phyloP scores from a whole-genome alignment of 371 early-diverging fungal species.

The Synchytrium microbalum region DNA sequence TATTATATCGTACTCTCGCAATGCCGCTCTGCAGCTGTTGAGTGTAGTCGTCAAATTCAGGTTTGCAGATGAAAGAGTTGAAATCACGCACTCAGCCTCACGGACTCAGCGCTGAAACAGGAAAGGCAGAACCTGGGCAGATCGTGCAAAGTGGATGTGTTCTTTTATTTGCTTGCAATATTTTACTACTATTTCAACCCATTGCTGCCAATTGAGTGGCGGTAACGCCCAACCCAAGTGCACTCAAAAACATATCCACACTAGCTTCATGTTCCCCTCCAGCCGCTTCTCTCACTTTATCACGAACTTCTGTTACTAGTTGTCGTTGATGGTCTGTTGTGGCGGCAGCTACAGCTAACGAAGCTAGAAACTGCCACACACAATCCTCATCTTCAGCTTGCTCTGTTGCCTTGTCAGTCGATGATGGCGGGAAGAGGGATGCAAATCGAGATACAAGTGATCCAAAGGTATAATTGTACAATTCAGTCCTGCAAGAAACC shows the following conservation, averaged over 20 bases:
- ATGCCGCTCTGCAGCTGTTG: too few species aligned
- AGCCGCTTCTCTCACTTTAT: neutral
- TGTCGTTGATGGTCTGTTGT: conserved; percentile 87
- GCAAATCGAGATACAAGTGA: conserved; percentile 68
- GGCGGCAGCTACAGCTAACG: conserved; percentile 82
- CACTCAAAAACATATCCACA: conserved; percentile 89
- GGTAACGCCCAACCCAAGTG: conserved; percentile 78
- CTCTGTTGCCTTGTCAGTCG: neutral
- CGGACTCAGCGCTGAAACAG: too few species aligned
- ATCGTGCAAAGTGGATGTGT: too few species aligned
- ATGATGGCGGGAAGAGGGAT: conserved; percentile 51
- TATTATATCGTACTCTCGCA: too few species aligned
- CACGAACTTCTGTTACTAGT: conserved; percentile 77
- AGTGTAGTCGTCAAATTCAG: too few species aligned
- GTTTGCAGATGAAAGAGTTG: too few species aligned
- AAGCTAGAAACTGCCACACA: conserved; percentile 97
- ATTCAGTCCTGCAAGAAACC: conserved; percentile 27
- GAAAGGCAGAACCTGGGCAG: too few species aligned
- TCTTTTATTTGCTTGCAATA: too few species aligned
- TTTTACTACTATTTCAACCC: conserved; percentile 11
- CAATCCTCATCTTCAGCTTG: conserved; percentile 70
- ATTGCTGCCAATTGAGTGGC: conserved; percentile 67
- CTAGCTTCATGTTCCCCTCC: conserved; percentile 66
- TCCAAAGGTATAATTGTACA: conserved; percentile 69
- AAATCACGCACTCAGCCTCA: too few species aligned